A percentile compares a stretch with the other conserved stretches of the same genome.
phyloP scores from a whole-genome alignment of 352 stramenopile genomes.

The Phytophthora capsici region DNA sequence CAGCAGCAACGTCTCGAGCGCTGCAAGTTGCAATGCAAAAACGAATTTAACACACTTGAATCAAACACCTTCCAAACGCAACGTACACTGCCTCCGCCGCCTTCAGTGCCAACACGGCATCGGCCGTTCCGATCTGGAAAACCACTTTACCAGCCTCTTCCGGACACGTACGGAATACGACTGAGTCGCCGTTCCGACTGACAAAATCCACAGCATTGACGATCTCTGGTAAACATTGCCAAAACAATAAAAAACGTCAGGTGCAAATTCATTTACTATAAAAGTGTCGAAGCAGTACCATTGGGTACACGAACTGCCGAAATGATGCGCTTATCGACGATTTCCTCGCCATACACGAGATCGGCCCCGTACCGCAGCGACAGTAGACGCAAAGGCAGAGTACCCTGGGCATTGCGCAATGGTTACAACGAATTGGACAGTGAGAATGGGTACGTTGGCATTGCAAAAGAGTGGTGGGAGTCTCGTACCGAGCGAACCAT shows the following conservation, averaged over 20 bases:
- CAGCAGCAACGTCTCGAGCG: conserved; percentile 84
- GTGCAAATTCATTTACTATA: neutral
- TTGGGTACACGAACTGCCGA: conserved; percentile 87
- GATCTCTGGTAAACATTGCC: conserved; percentile 42
- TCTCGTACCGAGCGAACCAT: conserved; percentile 94
- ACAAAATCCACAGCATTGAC: conserved; percentile 92
- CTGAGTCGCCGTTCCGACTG: conserved; percentile 78
- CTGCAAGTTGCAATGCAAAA: conserved; percentile 28
- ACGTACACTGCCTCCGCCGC: conserved; percentile 80
- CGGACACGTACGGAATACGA: conserved; percentile 89
- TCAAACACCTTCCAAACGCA: neutral
- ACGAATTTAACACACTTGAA: neutral
- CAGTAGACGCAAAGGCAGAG: conserved; percentile 90
- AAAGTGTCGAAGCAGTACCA: conserved; percentile 22
- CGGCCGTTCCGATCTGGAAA: conserved; percentile 91
- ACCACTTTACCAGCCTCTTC: conserved; percentile 85
- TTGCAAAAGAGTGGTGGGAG: neutral
- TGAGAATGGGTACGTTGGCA: neutral
- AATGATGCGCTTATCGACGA: conserved; percentile 94
- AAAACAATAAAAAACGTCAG: conserved; percentile 6
- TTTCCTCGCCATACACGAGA: conserved; percentile 95
- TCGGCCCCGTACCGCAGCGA: conserved; percentile 93
- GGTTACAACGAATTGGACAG: conserved; percentile 15
- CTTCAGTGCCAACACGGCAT: conserved; percentile 78
- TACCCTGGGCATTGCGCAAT: conserved; percentile 61